Evolutionary conservation across 345 rosid species (phyloP).

Genomic region (Excoecaria agallocha): DNA sequence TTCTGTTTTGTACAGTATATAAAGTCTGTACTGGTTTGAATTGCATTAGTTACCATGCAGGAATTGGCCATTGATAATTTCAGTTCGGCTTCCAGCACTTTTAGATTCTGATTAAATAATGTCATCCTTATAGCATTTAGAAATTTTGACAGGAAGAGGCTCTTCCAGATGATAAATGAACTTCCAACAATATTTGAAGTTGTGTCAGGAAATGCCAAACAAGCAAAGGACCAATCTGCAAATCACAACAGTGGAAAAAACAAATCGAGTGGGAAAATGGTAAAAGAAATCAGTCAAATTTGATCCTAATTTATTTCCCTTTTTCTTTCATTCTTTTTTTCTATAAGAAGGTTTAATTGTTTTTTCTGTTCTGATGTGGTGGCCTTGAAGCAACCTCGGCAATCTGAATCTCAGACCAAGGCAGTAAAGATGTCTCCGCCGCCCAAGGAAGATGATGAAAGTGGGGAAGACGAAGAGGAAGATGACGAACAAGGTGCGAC

Average conservation of each 20-base stretch:
- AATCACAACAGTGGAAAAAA: constrained; percentile 61
- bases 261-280: constrained; percentile 81
- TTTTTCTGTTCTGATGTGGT: constrained; percentile 18
- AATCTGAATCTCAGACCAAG: constrained; percentile 54
- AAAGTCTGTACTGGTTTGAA: not conserved
- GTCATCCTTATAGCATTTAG: not conserved
- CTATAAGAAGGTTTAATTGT: not conserved
- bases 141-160: constrained; percentile 74
- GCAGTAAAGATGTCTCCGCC: constrained; percentile 71
- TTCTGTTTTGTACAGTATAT: not conserved
- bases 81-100: not conserved
- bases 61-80: no score
- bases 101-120: not conserved
- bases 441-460: constrained; percentile 82
- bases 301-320: not conserved
- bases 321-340: not conserved
- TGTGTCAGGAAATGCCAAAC: constrained; percentile 73
- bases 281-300: constrained; percentile 19
- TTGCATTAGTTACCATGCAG: not conserved
- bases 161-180: constrained; percentile 96
- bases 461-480: constrained; percentile 86
- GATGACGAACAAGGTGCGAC: constrained; percentile 91
- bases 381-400: constrained; percentile 56
- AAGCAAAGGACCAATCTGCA: constrained; percentile 70
- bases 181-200: constrained; percentile 90